Conservation (phyloP, 768 basidiomycete genomes). For the Auriscalpium vulgare region DNA sequence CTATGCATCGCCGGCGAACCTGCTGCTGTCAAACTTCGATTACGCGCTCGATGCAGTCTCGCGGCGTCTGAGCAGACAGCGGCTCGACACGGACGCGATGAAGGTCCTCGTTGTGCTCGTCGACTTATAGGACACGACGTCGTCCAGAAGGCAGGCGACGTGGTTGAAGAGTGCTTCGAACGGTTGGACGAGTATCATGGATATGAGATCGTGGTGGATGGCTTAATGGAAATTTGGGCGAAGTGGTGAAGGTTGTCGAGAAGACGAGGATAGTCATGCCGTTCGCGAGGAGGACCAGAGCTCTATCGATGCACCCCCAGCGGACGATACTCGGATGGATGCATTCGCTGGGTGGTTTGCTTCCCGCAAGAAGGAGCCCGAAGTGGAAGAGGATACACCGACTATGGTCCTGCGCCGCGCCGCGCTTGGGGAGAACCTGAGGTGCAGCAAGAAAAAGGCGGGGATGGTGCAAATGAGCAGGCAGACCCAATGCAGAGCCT, state of each 20-base stretch:
- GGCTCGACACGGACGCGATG: constrained; percentile 83
- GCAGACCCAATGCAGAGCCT: constrained; percentile 33
- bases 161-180: constrained; percentile 97
- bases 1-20: constrained; percentile 83
- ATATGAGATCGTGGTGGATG: constrained; percentile 79
- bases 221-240: constrained; percentile 75
- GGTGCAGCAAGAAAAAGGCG: constrained; percentile 17
- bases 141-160: constrained; percentile 83
- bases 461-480: constrained; percentile 15
- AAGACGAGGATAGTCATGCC: constrained; percentile 33
- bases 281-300: constrained; percentile 9
- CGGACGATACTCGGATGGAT: constrained; percentile 33
- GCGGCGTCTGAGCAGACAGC: constrained; percentile 68
- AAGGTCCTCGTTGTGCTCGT: constrained; percentile 82
- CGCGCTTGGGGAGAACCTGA: constrained; percentile 44
- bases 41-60: constrained; percentile 91
- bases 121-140: constrained; percentile 82
- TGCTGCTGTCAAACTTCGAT: constrained; percentile 92
- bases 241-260: constrained; percentile 74
- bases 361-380: constrained; percentile 31
- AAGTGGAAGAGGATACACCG: constrained; percentile 33
- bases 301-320: not conserved
- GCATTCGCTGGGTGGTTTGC: constrained; percentile 61
- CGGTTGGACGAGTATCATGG: constrained; percentile 94
- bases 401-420: constrained; percentile 55